Base-by-base conservation (phyloP, 768 basidiomycete genomes). In the Infundibulicybe gibba region DNA sequence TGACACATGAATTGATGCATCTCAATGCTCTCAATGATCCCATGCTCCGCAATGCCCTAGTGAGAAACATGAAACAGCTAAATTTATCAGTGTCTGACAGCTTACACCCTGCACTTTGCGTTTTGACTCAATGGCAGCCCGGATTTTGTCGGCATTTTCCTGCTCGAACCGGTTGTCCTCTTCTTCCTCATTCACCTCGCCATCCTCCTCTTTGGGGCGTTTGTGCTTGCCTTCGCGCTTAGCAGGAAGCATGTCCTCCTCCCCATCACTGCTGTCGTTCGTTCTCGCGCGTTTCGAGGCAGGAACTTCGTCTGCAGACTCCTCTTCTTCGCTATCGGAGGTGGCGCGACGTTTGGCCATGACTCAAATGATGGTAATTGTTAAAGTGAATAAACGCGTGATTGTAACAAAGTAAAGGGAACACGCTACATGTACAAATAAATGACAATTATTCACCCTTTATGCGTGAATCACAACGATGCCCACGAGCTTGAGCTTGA, bases 1-100 rank as follows among this genome's bases (percentile, higher is more conserved):
- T 98, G 94, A 64, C 94, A 97, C 94, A 98, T 95, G 68, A 98
- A 98, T 60, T 97, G 86, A 58, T 83, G 76, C 80, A 92, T 82
- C 59, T 93, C 87, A 37, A 97, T 79, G 31, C 76, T 74, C 55
- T 91, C 87, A 50, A 97, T 89, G 54, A 97, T 85, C 4, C 94
- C 95, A 56, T 85, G 80, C 43, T 94, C 86, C 5, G 94, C 90
- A 40, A 90, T 73, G 12, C 74, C 78, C 93, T 95, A 53, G 2
- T 20, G 25, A 47, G n/a, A 17, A 5, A 8, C 8, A 8, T 25
- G 25, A 25, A 25, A 25, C 25, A 25, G 25, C 25, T 25, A 25
- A 25, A 25, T 25, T 25, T 25, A 25, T 25, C 25, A 25, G 4
- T 25, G 8, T 25, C 25, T 25, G 25, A 25, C 25, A 76, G 45